Base-by-base conservation (phyloP, 208 protist species). In the Acanthamoeba sp. region DNA sequence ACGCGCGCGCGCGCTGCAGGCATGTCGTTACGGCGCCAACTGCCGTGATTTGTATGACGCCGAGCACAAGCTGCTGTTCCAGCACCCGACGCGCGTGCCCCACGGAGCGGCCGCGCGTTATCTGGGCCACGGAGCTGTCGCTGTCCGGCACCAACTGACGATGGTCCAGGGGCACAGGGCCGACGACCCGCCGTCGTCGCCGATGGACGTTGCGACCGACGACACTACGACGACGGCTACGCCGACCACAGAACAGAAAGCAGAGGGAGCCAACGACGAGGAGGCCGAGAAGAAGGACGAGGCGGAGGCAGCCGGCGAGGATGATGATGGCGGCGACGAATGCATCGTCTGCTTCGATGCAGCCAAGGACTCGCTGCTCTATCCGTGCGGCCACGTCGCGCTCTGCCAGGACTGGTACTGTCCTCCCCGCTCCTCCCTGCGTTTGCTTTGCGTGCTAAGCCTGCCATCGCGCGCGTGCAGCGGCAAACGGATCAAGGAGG, bases 271-370 rank as follows among this genome's bases (percentile, higher is more conserved):
- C 22, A 5, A 71, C 27, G 20, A 36, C 62, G 62, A 7, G 6
- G 69, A 78, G 34, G 69, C 69, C 1, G 34, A 42, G 29, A 27
- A 1, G 36, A 22, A 78, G 20, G 69, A 42, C 5, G 69, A 78
- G 38, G 34, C 42, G 20, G 69, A 6, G 38, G 34, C 5, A 42
- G 69, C 14, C 1, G 69, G 27, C 2, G 69, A 24, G 4, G 20
- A 38, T 14, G 38, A 45, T 10, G 69, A 48, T 5, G 38, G 20
- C n/a, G 29, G 69, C 69, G 22, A 78, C 20, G 69, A 78, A 32
- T 78, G 69, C 69, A 78, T 78, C 29, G 27, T 78, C 69, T 78
- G 69, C 36, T 78, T 78, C 69, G 69, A 78, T n/a, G 38, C 36
- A 1, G 69, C 69, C 29, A 78, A 48, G 36, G 38, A 78, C 34